Conservation (phyloP, 441 rosid species). For the Pelargonium australe region DNA sequence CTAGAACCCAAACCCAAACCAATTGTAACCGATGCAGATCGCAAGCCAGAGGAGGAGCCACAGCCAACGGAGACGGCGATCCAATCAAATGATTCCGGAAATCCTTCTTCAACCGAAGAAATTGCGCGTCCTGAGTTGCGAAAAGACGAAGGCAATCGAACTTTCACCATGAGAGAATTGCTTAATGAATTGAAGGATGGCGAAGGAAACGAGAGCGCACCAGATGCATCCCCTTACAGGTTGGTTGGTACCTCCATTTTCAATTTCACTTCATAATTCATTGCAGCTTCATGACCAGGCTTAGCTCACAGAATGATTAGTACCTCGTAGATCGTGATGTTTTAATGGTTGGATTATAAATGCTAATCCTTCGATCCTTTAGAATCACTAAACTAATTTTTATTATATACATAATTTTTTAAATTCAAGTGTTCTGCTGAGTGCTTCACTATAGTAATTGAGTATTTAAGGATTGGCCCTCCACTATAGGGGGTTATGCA, state of each 20-base stretch:
- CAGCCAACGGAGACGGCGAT: constrained; percentile 27
- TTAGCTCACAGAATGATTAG: not conserved
- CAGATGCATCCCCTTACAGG: constrained; percentile 42
- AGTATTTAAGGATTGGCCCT: too few relatives aligned
- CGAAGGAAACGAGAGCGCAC: constrained; percentile 51
- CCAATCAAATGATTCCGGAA: constrained; percentile 29
- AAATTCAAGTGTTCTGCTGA: too few relatives aligned
- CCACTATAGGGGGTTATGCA: too few relatives aligned
- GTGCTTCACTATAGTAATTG: too few relatives aligned
- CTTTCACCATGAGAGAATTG: constrained; percentile 88
- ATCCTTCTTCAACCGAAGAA: constrained; percentile 25
- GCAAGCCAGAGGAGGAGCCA: constrained; percentile 22
- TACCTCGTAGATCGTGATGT: not conserved
- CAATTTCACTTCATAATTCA: constrained; percentile 6
- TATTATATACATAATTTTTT: too few relatives aligned
- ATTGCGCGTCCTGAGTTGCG: constrained; percentile 27
- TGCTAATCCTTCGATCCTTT: not conserved
- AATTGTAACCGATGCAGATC: constrained; percentile 17
- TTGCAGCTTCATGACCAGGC: not conserved
- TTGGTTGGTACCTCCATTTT: constrained; percentile 3
- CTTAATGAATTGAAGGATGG: constrained; percentile 73
- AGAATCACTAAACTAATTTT: too few relatives aligned
- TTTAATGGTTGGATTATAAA: not conserved
- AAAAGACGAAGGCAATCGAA: constrained; percentile 55
- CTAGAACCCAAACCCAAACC: constrained; percentile 14